Conservation (phyloP, 192 early-diverging fungal genomes). For the Cladochytrium replicatum region DNA sequence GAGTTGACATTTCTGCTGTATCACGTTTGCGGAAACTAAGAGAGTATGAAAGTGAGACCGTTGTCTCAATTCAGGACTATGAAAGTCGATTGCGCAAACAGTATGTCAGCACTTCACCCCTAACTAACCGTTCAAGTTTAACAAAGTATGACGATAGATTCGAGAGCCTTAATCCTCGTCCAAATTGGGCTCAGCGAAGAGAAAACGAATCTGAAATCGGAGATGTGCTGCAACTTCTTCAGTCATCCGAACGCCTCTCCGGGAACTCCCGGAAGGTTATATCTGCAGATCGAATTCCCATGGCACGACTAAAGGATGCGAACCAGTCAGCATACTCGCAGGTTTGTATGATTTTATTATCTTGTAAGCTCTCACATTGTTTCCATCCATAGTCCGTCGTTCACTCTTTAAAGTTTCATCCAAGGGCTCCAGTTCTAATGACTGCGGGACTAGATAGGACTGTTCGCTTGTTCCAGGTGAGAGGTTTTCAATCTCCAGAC, state of each 20-base stretch:
- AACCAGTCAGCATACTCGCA: slow-evolving; percentile 59
- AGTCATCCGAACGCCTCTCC: slow-evolving; percentile 17
- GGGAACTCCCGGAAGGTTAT: slow-evolving; percentile 17
- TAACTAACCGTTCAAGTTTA: no score
- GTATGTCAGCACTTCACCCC: slow-evolving; percentile 31
- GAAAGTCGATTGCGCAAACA: slow-evolving; percentile 72
- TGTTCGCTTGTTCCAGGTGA: slow-evolving; percentile 69
- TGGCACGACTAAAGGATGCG: slow-evolving; percentile 65
- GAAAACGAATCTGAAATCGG: not conserved
- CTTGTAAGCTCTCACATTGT: slow-evolving; percentile 14
- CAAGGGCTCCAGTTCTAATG: slow-evolving; percentile 74
- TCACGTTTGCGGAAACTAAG: slow-evolving; percentile 75
- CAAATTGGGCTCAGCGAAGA: slow-evolving; percentile 61
- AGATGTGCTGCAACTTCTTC: slow-evolving; percentile 18
- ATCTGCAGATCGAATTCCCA: slow-evolving; percentile 43
- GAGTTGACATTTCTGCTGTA: slow-evolving; percentile 56
- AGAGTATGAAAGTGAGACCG: slow-evolving; percentile 59
- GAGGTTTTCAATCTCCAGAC: slow-evolving; percentile 1
- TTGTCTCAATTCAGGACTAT: slow-evolving; percentile 70
- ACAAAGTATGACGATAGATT: slow-evolving; percentile 32
- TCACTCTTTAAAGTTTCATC: slow-evolving; percentile 74
- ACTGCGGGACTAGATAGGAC: slow-evolving; percentile 86
- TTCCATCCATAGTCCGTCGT: slow-evolving; percentile 45
- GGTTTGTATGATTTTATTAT: slow-evolving; percentile 23
- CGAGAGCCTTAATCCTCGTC: slow-evolving; percentile 72